Evolutionary conservation across 2,329 filamentous ascomycete species (phyloP).

Genomic region (Lachnellula hyalina): DNA sequence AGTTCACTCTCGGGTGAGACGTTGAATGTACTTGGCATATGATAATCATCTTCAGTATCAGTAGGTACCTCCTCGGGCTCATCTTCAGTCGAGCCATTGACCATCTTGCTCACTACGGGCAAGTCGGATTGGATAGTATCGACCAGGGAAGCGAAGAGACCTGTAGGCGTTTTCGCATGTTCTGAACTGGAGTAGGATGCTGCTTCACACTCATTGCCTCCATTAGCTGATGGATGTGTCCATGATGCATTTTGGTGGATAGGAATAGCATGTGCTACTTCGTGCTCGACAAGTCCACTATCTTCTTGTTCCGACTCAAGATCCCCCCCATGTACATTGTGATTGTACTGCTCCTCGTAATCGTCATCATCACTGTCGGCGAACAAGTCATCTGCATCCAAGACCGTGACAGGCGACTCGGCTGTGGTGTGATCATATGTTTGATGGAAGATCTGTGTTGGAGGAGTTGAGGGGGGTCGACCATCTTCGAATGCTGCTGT

Average conservation of each 20-base stretch:
- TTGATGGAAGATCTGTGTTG: neutral
- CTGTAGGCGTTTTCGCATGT: neutral
- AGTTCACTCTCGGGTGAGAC: neutral
- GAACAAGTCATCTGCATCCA: conserved; percentile 11
- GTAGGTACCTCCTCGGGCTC: neutral
- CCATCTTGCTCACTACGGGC: conserved; percentile 1
- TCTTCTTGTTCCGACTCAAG: too few relatives aligned
- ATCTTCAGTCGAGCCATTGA: neutral
- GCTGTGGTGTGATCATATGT: neutral
- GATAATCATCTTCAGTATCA: neutral
- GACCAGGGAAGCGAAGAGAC: conserved; percentile 12
- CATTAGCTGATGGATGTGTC: neutral
- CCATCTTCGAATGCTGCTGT: neutral
- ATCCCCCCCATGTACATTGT: neutral
- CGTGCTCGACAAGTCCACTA: neutral
- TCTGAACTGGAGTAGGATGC: neutral
- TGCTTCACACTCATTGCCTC: neutral
- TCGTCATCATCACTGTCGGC: conserved; percentile 8
- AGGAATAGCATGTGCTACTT: too few relatives aligned
- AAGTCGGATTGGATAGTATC: conserved; percentile 13
- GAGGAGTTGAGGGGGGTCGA: neutral
- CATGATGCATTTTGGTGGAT: neutral
- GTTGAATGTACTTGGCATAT: neutral
- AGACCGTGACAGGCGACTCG: conserved; percentile 11
- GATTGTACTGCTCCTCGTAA: neutral